Evolutionary conservation across 805 yeast genomes (phyloP).

Genomic region (Starmerella floris): DNA sequence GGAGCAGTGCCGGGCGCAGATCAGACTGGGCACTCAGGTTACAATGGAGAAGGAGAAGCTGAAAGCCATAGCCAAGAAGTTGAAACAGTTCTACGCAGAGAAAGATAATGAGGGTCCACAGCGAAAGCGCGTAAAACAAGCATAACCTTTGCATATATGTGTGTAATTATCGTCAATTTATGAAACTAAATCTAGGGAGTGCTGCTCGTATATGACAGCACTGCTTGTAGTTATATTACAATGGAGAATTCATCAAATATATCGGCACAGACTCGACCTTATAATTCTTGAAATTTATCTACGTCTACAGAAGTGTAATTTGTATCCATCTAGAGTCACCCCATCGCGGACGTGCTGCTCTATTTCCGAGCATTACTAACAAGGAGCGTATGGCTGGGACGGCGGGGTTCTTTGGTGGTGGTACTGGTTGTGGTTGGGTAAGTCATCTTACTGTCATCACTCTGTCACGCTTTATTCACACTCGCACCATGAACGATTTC

Average conservation of each 20-base stretch:
- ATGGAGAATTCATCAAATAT: too few species aligned
- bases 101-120: slow-evolving; percentile 10
- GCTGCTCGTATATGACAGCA: slow-evolving; percentile 1
- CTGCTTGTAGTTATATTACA: too few species aligned
- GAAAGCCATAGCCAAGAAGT: slow-evolving; percentile 26
- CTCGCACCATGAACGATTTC: slow-evolving; percentile 3
- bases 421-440: too few species aligned
- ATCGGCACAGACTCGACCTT: too few species aligned
- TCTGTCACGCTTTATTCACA: not conserved
- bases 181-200: too few species aligned
- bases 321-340: too few species aligned
- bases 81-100: slow-evolving; percentile 20
- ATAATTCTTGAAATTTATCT: too few species aligned
- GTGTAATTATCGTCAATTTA: not conserved
- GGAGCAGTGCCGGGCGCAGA: slow-evolving; percentile 21
- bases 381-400: too few species aligned
- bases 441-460: not conserved
- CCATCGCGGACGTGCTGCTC: too few species aligned
- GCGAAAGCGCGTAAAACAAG: not conserved
- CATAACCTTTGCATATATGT: not conserved
- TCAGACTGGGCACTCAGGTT: slow-evolving; percentile 16
- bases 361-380: too few species aligned
- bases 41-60: slow-evolving; percentile 24
- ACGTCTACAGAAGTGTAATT: not conserved
- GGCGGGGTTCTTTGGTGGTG: too few species aligned